Evolutionary conservation across 1,139 yeast species (phyloP).

Genomic region (Magnusiomyces paraingens): DNA sequence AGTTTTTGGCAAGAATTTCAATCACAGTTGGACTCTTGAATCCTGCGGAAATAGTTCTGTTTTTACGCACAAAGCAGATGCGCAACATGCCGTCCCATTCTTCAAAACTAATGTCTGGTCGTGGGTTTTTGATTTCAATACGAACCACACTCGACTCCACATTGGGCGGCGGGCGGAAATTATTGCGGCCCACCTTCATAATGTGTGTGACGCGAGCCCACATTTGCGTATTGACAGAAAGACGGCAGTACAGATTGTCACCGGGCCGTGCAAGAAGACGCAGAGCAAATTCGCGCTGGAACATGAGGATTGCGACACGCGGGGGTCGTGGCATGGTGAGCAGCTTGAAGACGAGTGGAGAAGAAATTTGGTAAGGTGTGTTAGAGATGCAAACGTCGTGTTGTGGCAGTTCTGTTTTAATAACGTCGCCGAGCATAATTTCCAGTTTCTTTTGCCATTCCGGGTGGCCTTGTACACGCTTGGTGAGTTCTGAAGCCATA

Average conservation of each 20-base stretch:
- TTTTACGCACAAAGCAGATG: conserved; percentile 86
- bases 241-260: conserved; percentile 81
- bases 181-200: conserved; percentile 96
- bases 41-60: conserved; percentile 88
- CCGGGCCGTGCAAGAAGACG: conserved; percentile 94
- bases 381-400: conserved; percentile 95
- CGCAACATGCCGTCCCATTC: conserved; percentile 97
- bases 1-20: conserved; percentile 80
- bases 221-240: conserved; percentile 96
- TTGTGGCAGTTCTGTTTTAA: conserved; percentile 91
- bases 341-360: conserved; percentile 90
- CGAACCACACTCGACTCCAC: conserved; percentile 96
- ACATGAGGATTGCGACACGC: conserved; percentile 91
- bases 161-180: conserved; percentile 97
- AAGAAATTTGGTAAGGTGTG: conserved; percentile 95
- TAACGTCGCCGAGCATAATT: conserved; percentile 88
- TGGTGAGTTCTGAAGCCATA: conserved; percentile 98
- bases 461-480: conserved; percentile 95
- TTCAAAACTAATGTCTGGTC: conserved; percentile 84
- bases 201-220: conserved; percentile 98
- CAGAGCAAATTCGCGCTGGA: conserved; percentile 94
- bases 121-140: conserved; percentile 82
- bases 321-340: conserved; percentile 92
- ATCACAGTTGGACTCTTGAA: conserved; percentile 80
- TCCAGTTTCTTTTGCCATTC: conserved; percentile 77